Base-by-base conservation (phyloP, 805 yeast genomes). In the Aciculoconidium aculeatum region DNA sequence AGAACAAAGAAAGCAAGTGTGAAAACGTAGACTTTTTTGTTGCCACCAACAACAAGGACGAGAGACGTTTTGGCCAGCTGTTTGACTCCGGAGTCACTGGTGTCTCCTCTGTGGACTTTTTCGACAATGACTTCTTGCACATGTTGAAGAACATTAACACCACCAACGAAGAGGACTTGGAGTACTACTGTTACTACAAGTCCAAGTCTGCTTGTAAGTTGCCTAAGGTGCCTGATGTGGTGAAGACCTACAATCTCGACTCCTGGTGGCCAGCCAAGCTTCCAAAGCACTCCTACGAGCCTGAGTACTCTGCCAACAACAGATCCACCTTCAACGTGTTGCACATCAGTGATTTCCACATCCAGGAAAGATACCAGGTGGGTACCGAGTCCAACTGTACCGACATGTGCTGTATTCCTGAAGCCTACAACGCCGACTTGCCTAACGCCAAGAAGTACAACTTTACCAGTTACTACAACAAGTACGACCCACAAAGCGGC, bases 291-390 rank as follows among this genome's bases (percentile, higher is more conserved):
- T 28, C 35, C 16, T 30, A 35, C n/a, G 55, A 58, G 34, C 67
- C 68, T 9, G 37, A 25, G 7, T 61, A 58, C 42, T 34, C 40
- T 7, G 35, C 34, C 14, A n/a, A n/a, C n/a, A 41, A 41, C 21
- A 36, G 47, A 12, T 49, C 65, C 33, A 58, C 65, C 2, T 72
- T 77, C 51, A 72, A 76, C 35, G 85, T 77, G 4, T 57, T 80
- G 36, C 88, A 80, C 41, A 43, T 80, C 17, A 69, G 80, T 12
- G 87, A 80, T 46, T 73, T 79, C 52, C 86, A 80, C 50, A 53
- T 76, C 26, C 73, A 77, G 46, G 50, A 70, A 32, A 71, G 72
- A 38, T 75, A 70, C 49, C 49, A 60, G 13, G 54, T 71, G 8
- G 80, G 79, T 18, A 49, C 70, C 4, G 82, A 75, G 48, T 70